Base-by-base conservation (phyloP, 1,139 yeast genomes). In the Suhomyces yuchorum region DNA sequence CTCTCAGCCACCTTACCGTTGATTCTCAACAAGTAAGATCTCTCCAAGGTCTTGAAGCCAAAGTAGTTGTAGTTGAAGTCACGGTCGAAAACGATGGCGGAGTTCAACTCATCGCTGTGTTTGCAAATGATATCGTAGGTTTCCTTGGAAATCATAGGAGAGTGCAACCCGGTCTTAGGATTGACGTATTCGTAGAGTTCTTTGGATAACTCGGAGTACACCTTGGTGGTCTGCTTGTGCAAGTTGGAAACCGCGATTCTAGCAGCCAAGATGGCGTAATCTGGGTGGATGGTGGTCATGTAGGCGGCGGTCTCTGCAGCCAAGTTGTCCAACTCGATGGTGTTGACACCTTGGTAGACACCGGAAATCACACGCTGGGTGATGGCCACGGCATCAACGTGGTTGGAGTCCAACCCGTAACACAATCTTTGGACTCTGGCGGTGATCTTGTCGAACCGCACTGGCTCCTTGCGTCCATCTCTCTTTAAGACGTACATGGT, bases 301-400 rank as follows among this genome's bases (percentile, higher is more conserved):
- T 88, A 87, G 38, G 98, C 98, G 49, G 97, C 95, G 36, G 98
- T 91, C 71, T 93, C 99, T 37, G 97, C 97, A 43, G 97, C 96
- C 60, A 93, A 79, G 70, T 93, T 91, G 59, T 88, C 93, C 55
- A 92, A 80, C 68, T 91, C 98, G 55, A 88, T 82, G 49, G 99
- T 93, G 62, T 93, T 91, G 47, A 93, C 99, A 59, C 99, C 99
- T 62, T 91, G 96, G 73, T 90, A 90, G 47, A 90, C 96, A 57
- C 96, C 97, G 22, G 92, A 81, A 55, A 88, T 88, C 57, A 88
- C 91, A 64, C 92, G 80, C 68, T 89, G 96, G 33, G 97, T 89
- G 68, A 90, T 87, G 58, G 89, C 85, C 47, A 86, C 96, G 42
- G 96, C 89, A 63, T 90, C 96, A 53, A 90, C 89, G 66, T 88